Percentiles rank a stretch among this genome's conserved stretches.
Evolutionary conservation across 2,329 filamentous ascomycete species (phyloP).

Genomic region (Fusarium domesticum): DNA sequence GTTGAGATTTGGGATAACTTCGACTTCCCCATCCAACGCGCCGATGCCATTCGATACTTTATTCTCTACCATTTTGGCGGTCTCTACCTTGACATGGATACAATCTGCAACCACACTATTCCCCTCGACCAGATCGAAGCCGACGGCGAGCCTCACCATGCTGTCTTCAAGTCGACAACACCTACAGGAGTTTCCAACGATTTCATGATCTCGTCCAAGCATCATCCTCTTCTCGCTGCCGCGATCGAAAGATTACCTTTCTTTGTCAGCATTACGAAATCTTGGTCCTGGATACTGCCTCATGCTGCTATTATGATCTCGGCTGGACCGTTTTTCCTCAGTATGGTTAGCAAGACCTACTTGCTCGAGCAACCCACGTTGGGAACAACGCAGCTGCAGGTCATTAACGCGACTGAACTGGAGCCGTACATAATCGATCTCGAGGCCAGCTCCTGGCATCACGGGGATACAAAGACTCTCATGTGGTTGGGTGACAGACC

Average conservation of each 20-base stretch:
- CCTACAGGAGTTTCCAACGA: slow-evolving; percentile 82
- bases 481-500: slow-evolving; percentile 45
- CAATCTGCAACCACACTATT: slow-evolving; percentile 29
- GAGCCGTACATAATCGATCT: slow-evolving; percentile 37
- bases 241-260: slow-evolving; percentile 63
- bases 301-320: slow-evolving; percentile 81
- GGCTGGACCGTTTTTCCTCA: slow-evolving; percentile 73
- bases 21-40: slow-evolving; percentile 67
- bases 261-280: slow-evolving; percentile 56
- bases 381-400: slow-evolving; percentile 27
- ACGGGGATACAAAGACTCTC: slow-evolving; percentile 43
- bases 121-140: slow-evolving; percentile 30
- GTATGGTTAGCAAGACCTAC: slow-evolving; percentile 73
- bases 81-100: slow-evolving; percentile 63
- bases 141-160: slow-evolving; percentile 20
- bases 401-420: slow-evolving; percentile 27
- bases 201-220: slow-evolving; percentile 69
- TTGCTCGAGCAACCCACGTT: slow-evolving; percentile 47
- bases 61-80: slow-evolving; percentile 69
- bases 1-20: slow-evolving; percentile 67
- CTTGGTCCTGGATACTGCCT: slow-evolving; percentile 59
- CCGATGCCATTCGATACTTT: slow-evolving; percentile 72
- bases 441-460: slow-evolving; percentile 45
- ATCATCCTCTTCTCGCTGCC: slow-evolving; percentile 71
- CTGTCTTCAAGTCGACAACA: slow-evolving; percentile 48